Base-by-base conservation (phyloP, 192 early-diverging fungal genomes). In the Coemansia umbellata region DNA sequence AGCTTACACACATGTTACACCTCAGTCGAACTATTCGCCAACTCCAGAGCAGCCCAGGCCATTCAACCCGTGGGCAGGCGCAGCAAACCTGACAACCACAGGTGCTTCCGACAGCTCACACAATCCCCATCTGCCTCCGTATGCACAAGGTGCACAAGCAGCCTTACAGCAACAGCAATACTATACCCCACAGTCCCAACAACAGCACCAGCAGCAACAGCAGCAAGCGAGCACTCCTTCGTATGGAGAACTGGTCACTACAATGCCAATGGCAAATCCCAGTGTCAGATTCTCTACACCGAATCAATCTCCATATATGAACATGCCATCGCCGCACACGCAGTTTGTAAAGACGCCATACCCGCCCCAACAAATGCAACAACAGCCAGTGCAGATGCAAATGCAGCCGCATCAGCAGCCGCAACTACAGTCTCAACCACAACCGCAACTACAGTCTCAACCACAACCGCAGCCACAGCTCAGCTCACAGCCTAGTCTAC, bases 321-420 rank as follows among this genome's bases (percentile, higher is more conserved):
- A 57, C 8, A 50, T 26, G 37, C 18, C 51, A 19, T 1, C 36
- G 4, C 36, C 30, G 3, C 59, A 53, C 37, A 51, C 59, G 30
- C 40, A 50, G 3, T 59, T 59, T 58, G 64, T 58, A 36, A 66
- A 53, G 50, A 59, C 64, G 10, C 64, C 64, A 2, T 66, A 66
- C 33, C 64, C 64, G 11, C 24, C 22, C 28, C 24, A 14, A 24
- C 43, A 45, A 6, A 28, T 28, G 43, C 51, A 44, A 45, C 27
- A 43, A n/a, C 59, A 37, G 31, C 26, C 44, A 0, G 33, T 22
- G 24, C 44, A 53, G 37, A 33, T 24, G 1, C 50, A 53, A 22
- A 26, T 27, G 8, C 28, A 43, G 44, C 8, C 59, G 4, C 43
- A 45, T 47, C 31, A 8, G 35, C 53, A 14, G 50, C 37, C 28